Conservation (phyloP, 192 early-diverging fungal genomes). For the Umbelopsis vinacea region DNA sequence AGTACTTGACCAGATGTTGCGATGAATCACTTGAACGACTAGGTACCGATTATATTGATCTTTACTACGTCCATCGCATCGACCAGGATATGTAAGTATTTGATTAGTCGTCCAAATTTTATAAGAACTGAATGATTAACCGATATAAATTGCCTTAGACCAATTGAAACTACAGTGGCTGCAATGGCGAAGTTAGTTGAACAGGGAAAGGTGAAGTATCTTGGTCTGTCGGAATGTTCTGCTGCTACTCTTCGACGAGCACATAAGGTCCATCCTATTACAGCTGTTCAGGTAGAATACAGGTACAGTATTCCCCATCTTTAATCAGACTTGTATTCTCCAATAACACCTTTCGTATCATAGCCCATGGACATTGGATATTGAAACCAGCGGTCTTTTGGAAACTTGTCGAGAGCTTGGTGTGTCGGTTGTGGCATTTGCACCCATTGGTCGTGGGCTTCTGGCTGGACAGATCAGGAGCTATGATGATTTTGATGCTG, state of each 20-base stretch:
- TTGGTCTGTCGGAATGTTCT: slow-evolving; percentile 65
- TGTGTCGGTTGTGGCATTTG: slow-evolving; percentile 43
- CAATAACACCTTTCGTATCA: no score
- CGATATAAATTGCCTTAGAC: slow-evolving; percentile 18
- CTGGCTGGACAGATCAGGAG: slow-evolving; percentile 59
- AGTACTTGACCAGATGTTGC: slow-evolving; percentile 44
- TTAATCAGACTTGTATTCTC: no score
- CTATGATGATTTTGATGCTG: slow-evolving; percentile 54
- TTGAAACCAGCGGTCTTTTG: slow-evolving; percentile 59
- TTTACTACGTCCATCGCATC: slow-evolving; percentile 76
- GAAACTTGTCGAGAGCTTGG: slow-evolving; percentile 62
- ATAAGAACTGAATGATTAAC: not conserved
- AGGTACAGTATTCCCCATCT: no score
- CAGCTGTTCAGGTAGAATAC: slow-evolving; percentile 50
- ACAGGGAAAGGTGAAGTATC: slow-evolving; percentile 63
- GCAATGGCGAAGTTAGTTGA: slow-evolving; percentile 69
- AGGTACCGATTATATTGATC: slow-evolving; percentile 70
- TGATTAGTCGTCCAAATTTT: no score
- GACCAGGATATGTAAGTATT: slow-evolving; percentile 44
- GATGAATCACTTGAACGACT: slow-evolving; percentile 70
- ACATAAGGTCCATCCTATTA: slow-evolving; percentile 70
- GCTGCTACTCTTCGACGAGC: slow-evolving; percentile 67
- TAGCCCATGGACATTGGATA: slow-evolving; percentile 56
- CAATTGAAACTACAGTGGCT: slow-evolving; percentile 63
- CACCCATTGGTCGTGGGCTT: slow-evolving; percentile 21